phyloP scores from a whole-genome alignment of 2,329 filamentous ascomycete species.

The Penicillium sp. region DNA sequence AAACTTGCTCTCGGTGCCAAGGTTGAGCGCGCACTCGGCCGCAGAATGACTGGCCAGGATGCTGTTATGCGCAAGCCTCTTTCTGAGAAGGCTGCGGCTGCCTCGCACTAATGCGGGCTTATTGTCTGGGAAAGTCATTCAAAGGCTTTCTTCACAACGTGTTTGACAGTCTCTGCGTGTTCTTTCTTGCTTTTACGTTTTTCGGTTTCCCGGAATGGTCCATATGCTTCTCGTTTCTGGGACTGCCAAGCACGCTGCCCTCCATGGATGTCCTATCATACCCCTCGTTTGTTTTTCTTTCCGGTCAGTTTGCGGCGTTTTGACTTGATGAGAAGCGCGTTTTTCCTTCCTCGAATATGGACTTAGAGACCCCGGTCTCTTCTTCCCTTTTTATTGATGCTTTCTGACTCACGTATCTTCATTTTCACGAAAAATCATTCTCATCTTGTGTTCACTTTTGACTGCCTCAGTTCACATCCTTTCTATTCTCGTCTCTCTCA shows the following conservation, averaged over 20 bases:
- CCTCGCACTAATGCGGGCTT: conserved; percentile 9
- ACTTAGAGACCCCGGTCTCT: background rate
- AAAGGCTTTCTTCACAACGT: background rate
- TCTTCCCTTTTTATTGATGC: conserved; percentile 3
- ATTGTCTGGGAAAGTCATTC: background rate
- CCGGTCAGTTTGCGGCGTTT: conserved; percentile 13
- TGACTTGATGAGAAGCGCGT: conserved; percentile 10
- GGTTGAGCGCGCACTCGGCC: conserved; percentile 78
- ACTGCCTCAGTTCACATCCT: background rate
- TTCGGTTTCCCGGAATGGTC: conserved; percentile 8
- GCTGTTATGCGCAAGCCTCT: conserved; percentile 68
- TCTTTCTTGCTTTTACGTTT: conserved; percentile 8
- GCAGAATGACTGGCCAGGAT: conserved; percentile 84
- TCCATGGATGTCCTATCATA: conserved; percentile 20
- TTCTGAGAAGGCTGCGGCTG: conserved; percentile 37
- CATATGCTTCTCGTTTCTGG: conserved; percentile 12
- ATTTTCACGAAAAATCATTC: background rate
- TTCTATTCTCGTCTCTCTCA: background rate
- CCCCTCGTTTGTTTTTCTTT: conserved; percentile 10
- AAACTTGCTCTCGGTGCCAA: conserved; percentile 88
- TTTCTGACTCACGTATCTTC: background rate
- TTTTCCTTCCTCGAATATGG: conserved; percentile 1
- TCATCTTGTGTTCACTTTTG: background rate
- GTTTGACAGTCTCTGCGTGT: conserved; percentile 7
- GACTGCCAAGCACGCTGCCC: conserved; percentile 14